phyloP scores from a whole-genome alignment of 768 basidiomycete genomes.

The Trametes cubensis region DNA sequence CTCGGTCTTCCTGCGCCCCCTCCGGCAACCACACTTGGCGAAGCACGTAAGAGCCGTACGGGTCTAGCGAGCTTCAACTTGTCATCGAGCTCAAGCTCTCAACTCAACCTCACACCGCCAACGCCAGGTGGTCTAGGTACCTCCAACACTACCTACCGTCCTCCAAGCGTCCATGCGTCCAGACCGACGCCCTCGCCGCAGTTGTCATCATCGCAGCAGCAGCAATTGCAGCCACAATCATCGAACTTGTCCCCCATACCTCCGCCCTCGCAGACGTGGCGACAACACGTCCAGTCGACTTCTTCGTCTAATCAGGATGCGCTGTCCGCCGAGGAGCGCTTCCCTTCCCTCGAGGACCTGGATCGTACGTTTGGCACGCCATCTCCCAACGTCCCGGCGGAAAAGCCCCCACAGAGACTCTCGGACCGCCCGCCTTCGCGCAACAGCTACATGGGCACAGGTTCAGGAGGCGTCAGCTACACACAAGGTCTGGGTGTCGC shows the following conservation, averaged over 20 bases:
- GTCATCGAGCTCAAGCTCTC: slow-evolving; percentile 8
- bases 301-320: slow-evolving; percentile 35
- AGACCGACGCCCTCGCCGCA: slow-evolving; percentile 28
- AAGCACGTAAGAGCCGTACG: slow-evolving; percentile 72
- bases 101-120: slow-evolving; percentile 9
- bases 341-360: slow-evolving; percentile 86
- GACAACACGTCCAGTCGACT: slow-evolving; percentile 16
- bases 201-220: slow-evolving; percentile 19
- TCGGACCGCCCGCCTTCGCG: slow-evolving; percentile 23
- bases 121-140: slow-evolving; percentile 23
- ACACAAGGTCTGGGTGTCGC: slow-evolving; percentile 10
- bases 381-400: slow-evolving; percentile 15
- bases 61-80: slow-evolving; percentile 54
- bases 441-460: slow-evolving; percentile 17
- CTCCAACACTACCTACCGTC: slow-evolving; percentile 31
- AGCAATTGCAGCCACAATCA: slow-evolving; percentile 24
- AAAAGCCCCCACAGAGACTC: slow-evolving; percentile 10
- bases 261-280: slow-evolving; percentile 19
- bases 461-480: background rate
- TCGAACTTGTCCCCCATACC: slow-evolving; percentile 17
- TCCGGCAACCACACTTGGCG: slow-evolving; percentile 69
- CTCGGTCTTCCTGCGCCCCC: slow-evolving; percentile 56
- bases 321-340: slow-evolving; percentile 67
- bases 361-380: slow-evolving; percentile 54
- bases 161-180: slow-evolving; percentile 30